Evolutionary conservation across 2,329 filamentous ascomycete genomes (phyloP).

Genomic region (Phaeosphaeria sp.): DNA sequence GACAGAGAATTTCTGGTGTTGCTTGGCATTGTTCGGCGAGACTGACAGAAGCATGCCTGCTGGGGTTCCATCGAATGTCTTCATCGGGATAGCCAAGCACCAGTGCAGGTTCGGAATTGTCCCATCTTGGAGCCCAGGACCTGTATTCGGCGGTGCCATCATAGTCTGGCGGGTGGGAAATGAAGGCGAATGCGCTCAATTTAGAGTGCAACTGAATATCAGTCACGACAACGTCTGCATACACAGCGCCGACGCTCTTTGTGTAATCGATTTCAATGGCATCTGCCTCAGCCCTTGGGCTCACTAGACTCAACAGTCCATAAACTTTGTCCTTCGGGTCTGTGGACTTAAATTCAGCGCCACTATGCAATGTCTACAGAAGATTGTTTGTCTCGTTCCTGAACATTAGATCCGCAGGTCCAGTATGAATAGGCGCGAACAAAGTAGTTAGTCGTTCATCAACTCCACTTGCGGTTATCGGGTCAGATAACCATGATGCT

Average conservation of each 20-base stretch:
- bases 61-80: neutral
- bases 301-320: neutral
- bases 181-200: neutral
- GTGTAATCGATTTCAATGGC: neutral
- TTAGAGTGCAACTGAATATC: neutral
- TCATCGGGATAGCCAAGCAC: neutral
- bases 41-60: neutral
- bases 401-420: neutral
- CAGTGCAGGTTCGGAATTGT: neutral
- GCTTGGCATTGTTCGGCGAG: neutral
- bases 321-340: neutral
- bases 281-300: neutral
- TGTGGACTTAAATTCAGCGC: neutral
- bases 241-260: neutral
- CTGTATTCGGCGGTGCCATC: neutral
- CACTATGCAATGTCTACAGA: neutral
- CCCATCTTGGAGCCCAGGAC: conserved; percentile 1
- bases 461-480: neutral
- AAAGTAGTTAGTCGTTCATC: neutral
- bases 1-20: neutral
- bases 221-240: neutral
- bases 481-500: neutral
- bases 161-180: neutral
- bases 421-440: neutral
- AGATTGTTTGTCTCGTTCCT: neutral